Evolutionary conservation across 371 early-diverging fungal genomes (phyloP).

Genomic region (Mucor irregularis): DNA sequence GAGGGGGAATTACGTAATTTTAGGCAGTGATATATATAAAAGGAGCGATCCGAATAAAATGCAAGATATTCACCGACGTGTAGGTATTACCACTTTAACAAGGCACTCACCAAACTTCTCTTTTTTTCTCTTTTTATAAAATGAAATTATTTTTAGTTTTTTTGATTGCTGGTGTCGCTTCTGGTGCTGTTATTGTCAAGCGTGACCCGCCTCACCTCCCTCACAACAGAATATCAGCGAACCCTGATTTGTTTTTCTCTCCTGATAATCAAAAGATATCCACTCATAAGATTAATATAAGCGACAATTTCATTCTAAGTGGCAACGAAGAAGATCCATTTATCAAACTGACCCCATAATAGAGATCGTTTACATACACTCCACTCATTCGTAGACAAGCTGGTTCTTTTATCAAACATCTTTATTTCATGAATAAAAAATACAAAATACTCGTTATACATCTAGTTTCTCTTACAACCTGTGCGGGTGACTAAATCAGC

Average conservation of each 20-base stretch:
- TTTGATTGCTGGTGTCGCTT: neutral
- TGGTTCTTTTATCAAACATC: too few relatives aligned
- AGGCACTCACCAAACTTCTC: neutral
- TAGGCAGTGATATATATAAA: too few relatives aligned
- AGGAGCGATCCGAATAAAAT: too few relatives aligned
- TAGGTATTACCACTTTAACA: too few relatives aligned
- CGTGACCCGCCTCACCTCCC: neutral
- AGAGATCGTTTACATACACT: too few relatives aligned
- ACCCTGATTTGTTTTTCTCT: conserved; percentile 1
- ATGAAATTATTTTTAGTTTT: neutral
- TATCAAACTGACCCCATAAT: neutral
- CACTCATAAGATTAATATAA: neutral
- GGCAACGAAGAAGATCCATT: neutral
- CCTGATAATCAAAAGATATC: neutral
- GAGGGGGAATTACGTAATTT: too few relatives aligned
- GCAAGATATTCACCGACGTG: too few relatives aligned
- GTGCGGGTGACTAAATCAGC: conserved; percentile 29
- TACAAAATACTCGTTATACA: too few relatives aligned
- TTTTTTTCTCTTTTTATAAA: neutral
- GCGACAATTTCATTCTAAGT: neutral
- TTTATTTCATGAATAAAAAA: neutral
- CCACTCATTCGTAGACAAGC: too few relatives aligned
- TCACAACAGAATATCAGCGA: conserved; percentile 5
- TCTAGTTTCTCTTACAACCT: conserved; percentile 35
- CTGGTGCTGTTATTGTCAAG: neutral